These are phyloP conservation scores for Stenocarpella maydis DNA, from an alignment of 2,329 filamentous ascomycete genomes.

Conservation along the genomic window DNA sequence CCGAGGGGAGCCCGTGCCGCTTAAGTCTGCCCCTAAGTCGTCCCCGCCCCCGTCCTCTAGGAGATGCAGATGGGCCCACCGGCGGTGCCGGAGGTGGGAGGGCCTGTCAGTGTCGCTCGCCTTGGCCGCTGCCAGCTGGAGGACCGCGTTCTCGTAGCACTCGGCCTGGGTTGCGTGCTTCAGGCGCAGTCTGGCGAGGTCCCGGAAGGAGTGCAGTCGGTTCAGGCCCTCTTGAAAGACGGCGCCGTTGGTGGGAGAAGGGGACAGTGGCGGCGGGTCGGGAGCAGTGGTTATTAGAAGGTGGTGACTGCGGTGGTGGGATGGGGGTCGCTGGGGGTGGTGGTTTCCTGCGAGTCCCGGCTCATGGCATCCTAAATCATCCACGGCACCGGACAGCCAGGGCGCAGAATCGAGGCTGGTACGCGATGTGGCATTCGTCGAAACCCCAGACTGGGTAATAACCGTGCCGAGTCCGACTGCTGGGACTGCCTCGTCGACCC, in stretches of 20 bases:
- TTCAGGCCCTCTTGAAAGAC: conserved; percentile 17
- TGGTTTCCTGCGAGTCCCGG: conserved; percentile 25
- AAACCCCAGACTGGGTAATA: conserved; percentile 3
- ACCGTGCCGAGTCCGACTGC: conserved; percentile 27
- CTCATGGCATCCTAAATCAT: conserved; percentile 17
- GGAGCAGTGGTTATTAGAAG: conserved; percentile 24
- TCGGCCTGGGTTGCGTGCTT: conserved; percentile 13
- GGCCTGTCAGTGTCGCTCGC: conserved; percentile 1
- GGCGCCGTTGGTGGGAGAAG: conserved; percentile 12
- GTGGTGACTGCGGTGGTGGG: background rate
- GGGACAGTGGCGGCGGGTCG: conserved; percentile 30
- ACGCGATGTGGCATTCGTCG: conserved; percentile 30
- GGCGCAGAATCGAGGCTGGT: conserved; percentile 12
- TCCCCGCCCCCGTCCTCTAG: conserved; percentile 8
- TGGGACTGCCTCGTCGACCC: conserved; percentile 15
- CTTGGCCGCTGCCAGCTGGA: conserved; percentile 6
- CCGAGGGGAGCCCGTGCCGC: conserved; percentile 6
- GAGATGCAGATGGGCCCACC: conserved; percentile 20
- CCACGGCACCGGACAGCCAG: conserved; percentile 22
- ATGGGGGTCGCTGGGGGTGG: conserved; percentile 26
- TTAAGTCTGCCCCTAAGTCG: conserved; percentile 20
- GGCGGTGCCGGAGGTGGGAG: conserved; percentile 16
- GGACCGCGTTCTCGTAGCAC: background rate
- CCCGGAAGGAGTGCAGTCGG: conserved; percentile 25
- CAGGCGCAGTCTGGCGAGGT: conserved; percentile 22